A percentile compares a stretch with the other conserved stretches of the same genome.
Evolutionary conservation across 2,329 filamentous ascomycete genomes (phyloP).

Genomic region (Ascochyta viciae-villosae): DNA sequence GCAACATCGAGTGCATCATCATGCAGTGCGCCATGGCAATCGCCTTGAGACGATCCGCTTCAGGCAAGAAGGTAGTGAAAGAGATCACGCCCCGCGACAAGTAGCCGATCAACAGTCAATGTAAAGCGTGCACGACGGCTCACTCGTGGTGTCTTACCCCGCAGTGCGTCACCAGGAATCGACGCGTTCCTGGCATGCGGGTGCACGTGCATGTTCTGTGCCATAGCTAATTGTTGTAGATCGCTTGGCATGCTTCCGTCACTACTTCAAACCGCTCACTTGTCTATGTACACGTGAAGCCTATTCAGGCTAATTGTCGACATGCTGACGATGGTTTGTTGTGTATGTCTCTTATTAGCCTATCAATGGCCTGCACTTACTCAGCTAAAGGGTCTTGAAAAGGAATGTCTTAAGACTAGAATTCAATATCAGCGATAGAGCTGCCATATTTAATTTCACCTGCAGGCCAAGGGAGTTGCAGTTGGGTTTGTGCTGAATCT

Average conservation of each 20-base stretch:
- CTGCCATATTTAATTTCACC: background rate
- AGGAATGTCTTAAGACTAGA: background rate
- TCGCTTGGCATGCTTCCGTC: background rate
- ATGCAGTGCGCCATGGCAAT: slow-evolving; percentile 14
- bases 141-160: slow-evolving; percentile 6
- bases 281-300: background rate
- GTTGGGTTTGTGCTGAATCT: background rate
- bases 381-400: background rate
- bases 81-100: slow-evolving; percentile 11
- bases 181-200: slow-evolving; percentile 12
- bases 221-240: background rate
- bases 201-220: background rate
- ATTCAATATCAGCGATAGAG: background rate
- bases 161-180: slow-evolving; percentile 15
- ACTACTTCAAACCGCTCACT: background rate
- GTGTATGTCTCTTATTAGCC: background rate
- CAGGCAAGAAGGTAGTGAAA: slow-evolving; percentile 10
- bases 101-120: slow-evolving; percentile 5
- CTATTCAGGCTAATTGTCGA: background rate
- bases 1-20: slow-evolving; percentile 21
- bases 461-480: background rate
- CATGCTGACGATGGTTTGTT: background rate
- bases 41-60: slow-evolving; percentile 4
- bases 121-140: background rate
- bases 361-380: background rate